These are phyloP conservation scores for Daldinia bambusicola DNA, from an alignment of 495 filamentous ascomycete species.

Conservation along the genomic window DNA sequence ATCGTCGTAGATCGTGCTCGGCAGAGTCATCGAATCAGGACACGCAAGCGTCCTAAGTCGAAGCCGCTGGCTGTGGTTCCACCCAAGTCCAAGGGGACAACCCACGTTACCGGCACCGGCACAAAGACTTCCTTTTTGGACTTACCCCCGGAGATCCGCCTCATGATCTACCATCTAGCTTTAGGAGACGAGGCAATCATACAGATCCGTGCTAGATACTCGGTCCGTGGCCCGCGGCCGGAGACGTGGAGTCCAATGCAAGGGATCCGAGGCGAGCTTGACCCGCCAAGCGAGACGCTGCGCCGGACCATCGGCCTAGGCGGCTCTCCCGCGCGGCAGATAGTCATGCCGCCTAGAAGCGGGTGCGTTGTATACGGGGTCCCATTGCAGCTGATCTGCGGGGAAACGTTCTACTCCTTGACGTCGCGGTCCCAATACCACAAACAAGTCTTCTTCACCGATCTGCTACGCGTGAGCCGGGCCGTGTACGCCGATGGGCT, in stretches of 20 bases:
- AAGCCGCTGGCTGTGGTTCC: slow-evolving; percentile 20
- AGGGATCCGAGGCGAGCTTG: slow-evolving; percentile 34
- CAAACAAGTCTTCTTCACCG: background rate
- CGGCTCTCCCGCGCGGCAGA: slow-evolving; percentile 19
- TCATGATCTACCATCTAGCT: slow-evolving; percentile 31
- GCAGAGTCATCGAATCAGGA: slow-evolving; percentile 1
- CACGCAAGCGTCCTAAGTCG: slow-evolving; percentile 16
- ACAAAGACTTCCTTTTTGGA: slow-evolving; percentile 29
- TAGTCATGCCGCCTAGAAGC: slow-evolving; percentile 12
- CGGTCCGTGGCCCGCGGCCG: slow-evolving; percentile 27
- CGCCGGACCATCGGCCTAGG: slow-evolving; percentile 20
- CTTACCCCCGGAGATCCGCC: slow-evolving; percentile 36
- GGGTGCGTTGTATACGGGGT: slow-evolving; percentile 22
- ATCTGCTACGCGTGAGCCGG: slow-evolving; percentile 29
- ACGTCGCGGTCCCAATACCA: background rate
- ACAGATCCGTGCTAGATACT: slow-evolving; percentile 4
- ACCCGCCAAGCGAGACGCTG: slow-evolving; percentile 27
- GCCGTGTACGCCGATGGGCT: slow-evolving; percentile 26
- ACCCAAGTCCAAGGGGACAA: background rate
- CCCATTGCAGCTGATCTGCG: slow-evolving; percentile 28
- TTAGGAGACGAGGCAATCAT: slow-evolving; percentile 6
- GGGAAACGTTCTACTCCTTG: background rate
- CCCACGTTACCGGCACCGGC: background rate
- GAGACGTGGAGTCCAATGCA: slow-evolving; percentile 10
- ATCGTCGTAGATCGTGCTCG: background rate